Base-by-base conservation (phyloP, 2,329 filamentous ascomycete species). In the Scortechinia acanthostroma region DNA sequence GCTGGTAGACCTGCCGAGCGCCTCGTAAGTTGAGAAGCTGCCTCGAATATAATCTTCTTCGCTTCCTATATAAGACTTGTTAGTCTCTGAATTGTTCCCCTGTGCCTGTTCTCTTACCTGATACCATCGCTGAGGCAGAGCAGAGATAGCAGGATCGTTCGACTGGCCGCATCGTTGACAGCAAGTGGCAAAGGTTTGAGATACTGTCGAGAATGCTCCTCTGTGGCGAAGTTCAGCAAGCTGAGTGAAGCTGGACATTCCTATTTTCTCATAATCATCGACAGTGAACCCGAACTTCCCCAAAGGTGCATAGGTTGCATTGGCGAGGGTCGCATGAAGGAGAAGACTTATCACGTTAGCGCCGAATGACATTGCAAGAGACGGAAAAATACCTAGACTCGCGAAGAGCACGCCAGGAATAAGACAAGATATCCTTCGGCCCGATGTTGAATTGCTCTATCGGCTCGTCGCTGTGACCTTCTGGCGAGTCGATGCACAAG, bases 301-400 rank as follows among this genome's bases (percentile, higher is more conserved):
- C 17, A 6, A 17, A 19, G 35, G 35, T 10, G 13, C 35, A 40
- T 40, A 40, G 6, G 6, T 40, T 10, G 35, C 6, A 40, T 40
- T 40, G 10, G 35, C 14, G 17, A 40, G 10, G 20, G 35, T 19
- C 10, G 35, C 35, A 19, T 40, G 17, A 19, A 40, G 35, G 6
- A 40, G 35, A 40, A 40, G 35, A 19, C 35, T 40, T 6, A 10
- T 15, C 14, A 15, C 6, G 35, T 40, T 19, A 40, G 35, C 17
- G n/a, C n/a, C n/a, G n/a, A n/a, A n/a, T n/a, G n/a, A n/a, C n/a
- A n/a, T n/a, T n/a, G n/a, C n/a, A n/a, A n/a, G n/a, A n/a, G n/a
- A n/a, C n/a, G n/a, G n/a, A n/a, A n/a, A n/a, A n/a, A 19, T 40
- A 40, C 35, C 35, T 40, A 13, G 35, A 40, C 17, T 40, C 35